These are phyloP conservation scores for Thyridium curvatum DNA, from an alignment of 2,329 filamentous ascomycete species.

Conservation along the genomic window DNA sequence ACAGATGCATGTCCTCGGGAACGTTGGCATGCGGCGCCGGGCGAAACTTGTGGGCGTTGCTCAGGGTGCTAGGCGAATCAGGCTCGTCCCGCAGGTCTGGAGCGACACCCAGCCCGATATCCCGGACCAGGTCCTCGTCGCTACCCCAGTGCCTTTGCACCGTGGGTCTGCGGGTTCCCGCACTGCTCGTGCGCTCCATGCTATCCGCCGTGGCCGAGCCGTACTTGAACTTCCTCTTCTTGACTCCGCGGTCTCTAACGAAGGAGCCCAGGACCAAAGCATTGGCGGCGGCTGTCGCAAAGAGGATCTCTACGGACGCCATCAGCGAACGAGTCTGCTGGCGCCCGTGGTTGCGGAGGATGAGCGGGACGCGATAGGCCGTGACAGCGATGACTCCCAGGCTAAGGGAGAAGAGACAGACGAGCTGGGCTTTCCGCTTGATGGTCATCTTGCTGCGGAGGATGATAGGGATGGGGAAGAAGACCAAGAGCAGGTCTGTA, in stretches of 20 bases:
- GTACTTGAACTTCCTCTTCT: conserved; percentile 78
- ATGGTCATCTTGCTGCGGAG: conserved; percentile 68
- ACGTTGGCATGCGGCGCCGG: conserved; percentile 27
- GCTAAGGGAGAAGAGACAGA: conserved; percentile 79
- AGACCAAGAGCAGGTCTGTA: conserved; percentile 80
- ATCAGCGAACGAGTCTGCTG: conserved; percentile 86
- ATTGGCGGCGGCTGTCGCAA: conserved; percentile 82
- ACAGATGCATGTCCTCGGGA: conserved; percentile 33
- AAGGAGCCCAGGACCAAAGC: conserved; percentile 88
- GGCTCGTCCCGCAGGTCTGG: conserved; percentile 39
- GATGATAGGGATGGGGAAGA: conserved; percentile 87
- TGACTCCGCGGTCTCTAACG: conserved; percentile 80
- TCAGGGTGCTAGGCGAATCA: conserved; percentile 9
- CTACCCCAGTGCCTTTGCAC: conserved; percentile 72
- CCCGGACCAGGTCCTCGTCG: conserved; percentile 82
- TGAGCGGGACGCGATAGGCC: conserved; percentile 71
- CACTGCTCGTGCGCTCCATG: conserved; percentile 38
- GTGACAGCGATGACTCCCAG: conserved; percentile 73
- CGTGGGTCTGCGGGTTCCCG: conserved; percentile 35
- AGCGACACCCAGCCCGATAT: conserved; percentile 64
- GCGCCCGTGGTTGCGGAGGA: conserved; percentile 62
- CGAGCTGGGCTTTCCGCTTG: conserved; percentile 74
- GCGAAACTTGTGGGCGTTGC: conserved; percentile 16
- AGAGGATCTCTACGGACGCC: conserved; percentile 85
- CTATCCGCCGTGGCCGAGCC: conserved; percentile 57